Evolutionary conservation across 768 basidiomycete genomes (phyloP).

Genomic region (Mycena galericulata): DNA sequence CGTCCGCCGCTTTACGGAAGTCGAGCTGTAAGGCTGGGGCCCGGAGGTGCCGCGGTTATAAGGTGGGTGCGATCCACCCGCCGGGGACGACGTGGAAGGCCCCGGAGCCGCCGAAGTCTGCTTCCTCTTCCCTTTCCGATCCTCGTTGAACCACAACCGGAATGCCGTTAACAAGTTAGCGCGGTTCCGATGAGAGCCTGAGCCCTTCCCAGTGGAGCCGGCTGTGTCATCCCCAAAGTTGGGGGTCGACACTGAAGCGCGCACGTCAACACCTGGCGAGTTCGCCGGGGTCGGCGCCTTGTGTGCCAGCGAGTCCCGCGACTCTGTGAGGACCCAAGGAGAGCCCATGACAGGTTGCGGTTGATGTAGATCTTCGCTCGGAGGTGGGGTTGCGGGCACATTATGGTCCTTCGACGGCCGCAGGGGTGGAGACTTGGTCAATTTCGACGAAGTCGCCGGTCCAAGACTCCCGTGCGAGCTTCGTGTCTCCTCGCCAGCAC

Average conservation of each 20-base stretch:
- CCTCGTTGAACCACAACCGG: conserved; percentile 93
- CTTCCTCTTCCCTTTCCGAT: conserved; percentile 88
- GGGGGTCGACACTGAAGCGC: conserved; percentile 59
- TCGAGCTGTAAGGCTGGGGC: conserved; percentile 41
- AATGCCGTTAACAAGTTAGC: conserved; percentile 89
- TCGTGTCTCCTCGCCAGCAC: conserved; percentile 70
- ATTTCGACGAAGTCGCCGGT: conserved; percentile 58
- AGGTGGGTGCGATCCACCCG: conserved; percentile 12
- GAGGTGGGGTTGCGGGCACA: conserved; percentile 65
- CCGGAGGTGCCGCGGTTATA: conserved; percentile 21
- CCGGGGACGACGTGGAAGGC: conserved; percentile 42
- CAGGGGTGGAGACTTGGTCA: conserved; percentile 78
- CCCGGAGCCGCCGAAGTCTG: conserved; percentile 49
- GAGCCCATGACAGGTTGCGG: conserved; percentile 63
- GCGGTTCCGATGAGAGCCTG: conserved; percentile 65
- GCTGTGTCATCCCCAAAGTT: conserved; percentile 46
- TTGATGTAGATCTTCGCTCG: conserved; percentile 53
- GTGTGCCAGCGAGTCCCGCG: conserved; percentile 51
- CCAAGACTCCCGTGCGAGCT: conserved; percentile 71
- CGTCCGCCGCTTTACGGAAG: conserved; percentile 62
- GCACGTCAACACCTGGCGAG: conserved; percentile 64
- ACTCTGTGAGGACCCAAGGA: conserved; percentile 78
- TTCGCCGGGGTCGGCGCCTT: conserved; percentile 61
- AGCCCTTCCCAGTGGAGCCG: conserved; percentile 30
- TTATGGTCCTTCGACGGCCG: conserved; percentile 60